Evolutionary conservation across 805 yeast species (phyloP).

Genomic region (Sugiyamaella chiloensis): DNA sequence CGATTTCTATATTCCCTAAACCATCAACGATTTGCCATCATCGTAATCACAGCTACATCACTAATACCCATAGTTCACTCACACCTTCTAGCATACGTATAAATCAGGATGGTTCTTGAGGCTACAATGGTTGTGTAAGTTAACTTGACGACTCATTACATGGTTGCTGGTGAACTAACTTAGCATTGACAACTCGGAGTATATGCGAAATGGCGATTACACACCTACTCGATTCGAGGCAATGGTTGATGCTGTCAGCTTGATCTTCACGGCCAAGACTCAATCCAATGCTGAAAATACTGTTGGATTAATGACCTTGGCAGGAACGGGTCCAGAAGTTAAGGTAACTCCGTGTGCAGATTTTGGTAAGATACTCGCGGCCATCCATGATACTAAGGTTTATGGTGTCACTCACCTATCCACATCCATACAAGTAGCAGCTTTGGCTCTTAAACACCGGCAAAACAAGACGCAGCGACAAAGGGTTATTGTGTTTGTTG

Average conservation of each 20-base stretch:
- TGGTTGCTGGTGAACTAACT: not conserved
- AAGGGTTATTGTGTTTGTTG: constrained; percentile 85
- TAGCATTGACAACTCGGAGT: constrained; percentile 88
- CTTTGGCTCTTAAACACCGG: constrained; percentile 89
- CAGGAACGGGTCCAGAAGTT: constrained; percentile 79
- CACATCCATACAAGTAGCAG: constrained; percentile 90
- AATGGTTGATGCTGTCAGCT: constrained; percentile 83
- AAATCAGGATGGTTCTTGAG: constrained; percentile 82
- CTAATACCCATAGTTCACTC: no score
- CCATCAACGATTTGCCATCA: no score
- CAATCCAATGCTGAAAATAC: constrained; percentile 91
- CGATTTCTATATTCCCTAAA: no score
- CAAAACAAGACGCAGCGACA: constrained; percentile 91
- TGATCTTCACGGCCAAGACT: constrained; percentile 80
- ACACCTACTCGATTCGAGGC: constrained; percentile 86
- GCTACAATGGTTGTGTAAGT: constrained; percentile 83
- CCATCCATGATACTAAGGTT: constrained; percentile 73
- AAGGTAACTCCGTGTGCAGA: constrained; percentile 83
- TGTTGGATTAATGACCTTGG: constrained; percentile 85
- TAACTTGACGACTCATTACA: no score
- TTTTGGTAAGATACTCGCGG: constrained; percentile 79
- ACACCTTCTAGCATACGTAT: no score
- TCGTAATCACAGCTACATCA: no score
- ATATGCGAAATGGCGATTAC: constrained; percentile 93
- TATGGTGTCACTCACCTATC: constrained; percentile 65